Base-by-base conservation (phyloP, 768 basidiomycete genomes). In the Lepiota subincarnata region DNA sequence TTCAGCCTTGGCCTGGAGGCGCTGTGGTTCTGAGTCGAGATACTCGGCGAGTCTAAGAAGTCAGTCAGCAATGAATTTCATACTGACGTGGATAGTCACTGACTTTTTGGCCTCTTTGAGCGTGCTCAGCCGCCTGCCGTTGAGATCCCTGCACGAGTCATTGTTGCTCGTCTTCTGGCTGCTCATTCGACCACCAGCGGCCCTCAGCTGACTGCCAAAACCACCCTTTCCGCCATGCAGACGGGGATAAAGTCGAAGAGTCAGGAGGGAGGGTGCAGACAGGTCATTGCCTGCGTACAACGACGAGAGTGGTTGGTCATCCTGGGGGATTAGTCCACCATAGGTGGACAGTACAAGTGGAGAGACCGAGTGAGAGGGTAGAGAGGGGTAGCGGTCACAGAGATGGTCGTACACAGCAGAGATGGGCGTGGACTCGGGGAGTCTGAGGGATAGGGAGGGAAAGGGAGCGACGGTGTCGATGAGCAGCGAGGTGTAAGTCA, bases 101-200 rank as follows among this genome's bases (percentile, higher is more conserved):
- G 60, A 93, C 94, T 86, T 88, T 69, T 97, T 92, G 0, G 96
- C 97, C 62, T 98, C 94, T 70, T 98, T 97, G 64, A 99, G 84
- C 0, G 96, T 97, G 62, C 90, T 92, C 22, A 99, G 73, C 57
- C 94, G 76, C 46, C 96, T 74, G 1, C 96, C 96, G 55, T 80
- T 93, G 35, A 99, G 77, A 65, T 98, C 97, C 44, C 97, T 74
- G 67, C 94, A 97, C 6, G 90, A 91, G 66, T 98, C 95, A 57
- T 94, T 94, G 68, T 94, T 95, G 68, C 78, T 94, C 19, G 92
- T 93, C 76, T 93, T 93, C 73, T 94, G 92, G 60, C 87, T 89
- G 64, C 89, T 92, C 97, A 99, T 99, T 28, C 96, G 82, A 11
- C 97, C 96, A 59, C 97, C 97, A 12, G 96, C 96, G 0, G 97